Evolutionary conservation across 2,329 filamentous ascomycete species (phyloP), one percentile per base, ranked within the genome.

Genomic region (Penicillium sp.): DNA sequence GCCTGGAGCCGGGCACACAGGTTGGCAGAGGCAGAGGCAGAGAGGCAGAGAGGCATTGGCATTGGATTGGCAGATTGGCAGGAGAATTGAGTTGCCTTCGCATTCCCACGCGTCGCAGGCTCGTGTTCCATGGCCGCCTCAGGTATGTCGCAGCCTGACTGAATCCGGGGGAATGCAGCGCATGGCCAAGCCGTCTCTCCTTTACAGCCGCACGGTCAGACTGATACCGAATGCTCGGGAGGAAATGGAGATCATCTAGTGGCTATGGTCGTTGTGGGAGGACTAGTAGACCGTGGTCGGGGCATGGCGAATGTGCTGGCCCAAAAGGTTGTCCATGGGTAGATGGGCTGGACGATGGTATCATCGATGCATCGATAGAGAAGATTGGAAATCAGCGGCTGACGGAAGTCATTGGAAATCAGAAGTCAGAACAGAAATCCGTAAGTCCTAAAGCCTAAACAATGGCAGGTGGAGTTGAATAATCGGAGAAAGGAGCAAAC

Each of bases 401-500:
- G 34, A 39, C 34, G 13, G 36, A 40, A 21, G 18, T 3, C 13
- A 40, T 37, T 37, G 34, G 34, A 37, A 37, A 37, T 37, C 34
- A 37, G 5, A 9, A n/a, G 13, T 30, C 13, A 12, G 27, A 30
- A 30, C 27, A 30, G 27, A 5, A 15, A n/a, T 33, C n/a, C n/a
- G 3, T 33, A 15, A 24, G 8, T 13, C 20, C 13, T 26, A 40
- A 40, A 40, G 23, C 21, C n/a, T 40, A 24, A 40, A 15, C 9
- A n/a, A n/a, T n/a, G n/a, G n/a, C n/a, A n/a, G n/a, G n/a, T n/a
- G n/a, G 24, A 20, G 33, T 36, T 36, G 33, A 36, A 36, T 36
- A 36, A 36, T 37, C 36, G 36, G 36, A 40, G 23, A 40, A 24
- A 40, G n/a, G 36, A 40, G 36, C 36, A 40, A 40, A 40, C 21